Evolutionary conservation across 176 grass and related monocot species (phyloP), one percentile per base, ranked within the genome.

Genomic region (Musa acuminata): DNA sequence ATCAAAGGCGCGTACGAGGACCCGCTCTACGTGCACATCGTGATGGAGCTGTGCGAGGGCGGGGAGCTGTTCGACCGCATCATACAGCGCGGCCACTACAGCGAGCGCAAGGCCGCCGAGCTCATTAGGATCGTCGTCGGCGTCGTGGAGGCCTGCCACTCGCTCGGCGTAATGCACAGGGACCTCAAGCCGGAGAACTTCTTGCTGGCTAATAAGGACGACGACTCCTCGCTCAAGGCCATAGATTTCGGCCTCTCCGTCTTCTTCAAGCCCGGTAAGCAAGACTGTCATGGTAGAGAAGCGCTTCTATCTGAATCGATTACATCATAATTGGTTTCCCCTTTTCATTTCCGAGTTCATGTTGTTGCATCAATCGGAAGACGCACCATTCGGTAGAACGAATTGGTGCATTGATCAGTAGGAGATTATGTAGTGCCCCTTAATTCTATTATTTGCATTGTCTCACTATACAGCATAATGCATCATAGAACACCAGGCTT

Each of bases 1-100:
- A 92, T 92, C 82, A 88, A 84, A 76, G 90, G 90, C 51, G 90
- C 90, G 14, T 89, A 89, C 79, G 90, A 92, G 90, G 86, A 89
- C 79, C 13, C 77, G 29, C 72, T 80, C 7, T 89, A 84, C 69
- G 78, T 80, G 26, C 78, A 80, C 78, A 80, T 80, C 55, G 78
- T 80, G 14, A 80, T 80, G 78, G 78, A 80, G 69, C 49, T 80
- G 48, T 80, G 78, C 68, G 55, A 80, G 69, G 78, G 78, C 2
- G 78, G 78, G 1, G 78, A 80, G 78, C 69, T 80, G 13, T 80
- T 80, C 58, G 78, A 80, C 49, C 55, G 78, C n/a, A 80, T 80
- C 58, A 80, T 80, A 49, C 67, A 82, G 51, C 53, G 87, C 8
- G 84, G 90, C 2, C 83, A 92, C 78, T 92, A 89, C 86, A 89